Evolutionary conservation across 495 filamentous ascomycete species (phyloP), one percentile per base, ranked within the genome.

Genomic region (Penicillium coffeae): DNA sequence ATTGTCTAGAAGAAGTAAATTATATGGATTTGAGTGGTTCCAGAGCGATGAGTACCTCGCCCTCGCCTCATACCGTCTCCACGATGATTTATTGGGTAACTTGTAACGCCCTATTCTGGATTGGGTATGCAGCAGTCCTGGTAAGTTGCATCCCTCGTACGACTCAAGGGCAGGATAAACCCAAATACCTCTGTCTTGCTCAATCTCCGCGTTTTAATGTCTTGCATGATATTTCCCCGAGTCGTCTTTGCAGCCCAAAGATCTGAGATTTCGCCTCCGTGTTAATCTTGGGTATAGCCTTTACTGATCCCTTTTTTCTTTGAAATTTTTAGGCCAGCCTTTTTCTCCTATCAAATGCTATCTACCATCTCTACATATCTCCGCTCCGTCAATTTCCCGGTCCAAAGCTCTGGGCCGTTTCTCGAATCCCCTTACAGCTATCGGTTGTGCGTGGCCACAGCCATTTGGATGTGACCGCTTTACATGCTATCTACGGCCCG

Each of bases 331-430:
- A 66, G 63, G 2, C 47, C 18, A 9, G 57, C 10, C 33, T 62
- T 32, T 56, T 32, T 18, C 5, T 54, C 6, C 8, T 32, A 2
- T 53, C 48, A 25, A 54, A 36, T 20, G 42, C 56, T 22, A 47
- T 71, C 44, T 81, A 82, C 54, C 69, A 73, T 27, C 59, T 80
- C 21, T 75, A 60, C 47, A 69, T 74, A 52, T 77, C 77, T 39
- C 77, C 79, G 0, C 69, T 83, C 13, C 38, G 58, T 14, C 58
- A 57, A 2, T 75, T 74, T 52, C 81, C 80, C 0, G 81, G 81
- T 2, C 80, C 79, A 19, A 68, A 59, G 38, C 45, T 63, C 5
- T 75, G 66, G 60, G 63, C 66, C 1, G 60, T 74, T 0, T 69
- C 72, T 2, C 48, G 55, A 12, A 48, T 81, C 12, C 69, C 73